Evolutionary conservation across 2,329 filamentous ascomycete genomes (phyloP), one percentile per base, ranked within the genome.

Genomic region (Paraphoma sp.): DNA sequence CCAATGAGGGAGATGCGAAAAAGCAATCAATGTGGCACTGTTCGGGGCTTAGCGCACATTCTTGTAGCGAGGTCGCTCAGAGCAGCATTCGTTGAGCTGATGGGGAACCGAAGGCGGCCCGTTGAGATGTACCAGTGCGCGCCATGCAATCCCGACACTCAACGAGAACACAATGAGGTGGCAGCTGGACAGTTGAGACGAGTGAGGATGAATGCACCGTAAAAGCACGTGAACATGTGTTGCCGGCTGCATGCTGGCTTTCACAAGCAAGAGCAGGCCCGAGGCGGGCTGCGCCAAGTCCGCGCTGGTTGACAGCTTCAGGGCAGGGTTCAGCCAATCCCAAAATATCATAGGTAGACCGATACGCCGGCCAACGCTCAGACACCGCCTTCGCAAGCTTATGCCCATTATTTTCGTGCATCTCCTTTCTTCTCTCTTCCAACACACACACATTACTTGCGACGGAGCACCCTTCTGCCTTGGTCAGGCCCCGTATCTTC

Each of bases 401-500:
- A 48, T 59, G 53, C 54, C 38, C 38, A 44, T 43, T 49, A 51
- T 60, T 60, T 55, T 48, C 33, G 31, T 50, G 55, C 51, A 31
- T 46, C 57, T 51, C 59, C 55, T 53, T 48, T 59, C 56, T 41
- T 57, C 56, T 59, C 57, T 56, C 54, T 53, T 46, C 51, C 59
- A 56, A 52, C 45, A 53, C 48, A 52, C 45, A 52, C 54, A 53
- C 59, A 52, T 47, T 43, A 30, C 12, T 64, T 71, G 91, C 92
- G 86, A 93, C 86, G 92, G 93, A 93, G 91, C 92, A 88, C 88
- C 86, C 88, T 82, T 69, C 82, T 90, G 92, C 93, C 94, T 97
- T 96, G 94, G 94, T 98, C 94, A 95, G 93, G 94, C 91, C 90
- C 89, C 86, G 81, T 82, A 84, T 57, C 66, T 64, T 67, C 78